These are phyloP conservation scores for Phytophthora megakarya DNA, from an alignment of 352 stramenopile species.

Conservation along the genomic window DNA sequence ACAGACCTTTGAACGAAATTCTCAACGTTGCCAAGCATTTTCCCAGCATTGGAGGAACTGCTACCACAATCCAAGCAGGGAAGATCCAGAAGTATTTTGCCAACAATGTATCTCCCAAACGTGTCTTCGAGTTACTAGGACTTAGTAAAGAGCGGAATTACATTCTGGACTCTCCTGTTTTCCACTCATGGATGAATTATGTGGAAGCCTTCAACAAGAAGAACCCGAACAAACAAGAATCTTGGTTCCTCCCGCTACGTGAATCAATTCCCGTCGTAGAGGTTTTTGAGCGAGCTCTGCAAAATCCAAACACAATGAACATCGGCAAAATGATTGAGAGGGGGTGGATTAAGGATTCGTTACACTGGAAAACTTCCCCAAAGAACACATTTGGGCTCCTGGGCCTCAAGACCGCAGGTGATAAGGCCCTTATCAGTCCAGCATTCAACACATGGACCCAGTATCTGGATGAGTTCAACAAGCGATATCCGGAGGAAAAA, in stretches of 20 bases:
- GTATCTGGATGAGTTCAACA: neutral
- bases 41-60: neutral
- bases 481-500: neutral
- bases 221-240: neutral
- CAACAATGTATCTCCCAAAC: neutral
- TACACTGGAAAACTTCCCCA: neutral
- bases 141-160: neutral
- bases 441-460: neutral
- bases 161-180: neutral
- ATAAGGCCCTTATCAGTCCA: neutral
- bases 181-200: neutral
- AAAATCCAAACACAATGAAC: neutral
- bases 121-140: neutral
- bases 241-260: neutral
- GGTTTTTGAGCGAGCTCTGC: neutral
- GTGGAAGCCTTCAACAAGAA: neutral
- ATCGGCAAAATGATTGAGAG: neutral
- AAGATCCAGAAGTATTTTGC: neutral
- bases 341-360: neutral
- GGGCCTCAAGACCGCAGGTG: neutral
- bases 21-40: neutral
- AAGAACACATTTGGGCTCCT: neutral
- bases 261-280: neutral
- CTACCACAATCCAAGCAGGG: neutral
- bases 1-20: neutral